Evolutionary conservation across 1,284 basidiomycete species (phyloP), one percentile per base, ranked within the genome.

Genomic region (Ustilago shanxiensis): DNA sequence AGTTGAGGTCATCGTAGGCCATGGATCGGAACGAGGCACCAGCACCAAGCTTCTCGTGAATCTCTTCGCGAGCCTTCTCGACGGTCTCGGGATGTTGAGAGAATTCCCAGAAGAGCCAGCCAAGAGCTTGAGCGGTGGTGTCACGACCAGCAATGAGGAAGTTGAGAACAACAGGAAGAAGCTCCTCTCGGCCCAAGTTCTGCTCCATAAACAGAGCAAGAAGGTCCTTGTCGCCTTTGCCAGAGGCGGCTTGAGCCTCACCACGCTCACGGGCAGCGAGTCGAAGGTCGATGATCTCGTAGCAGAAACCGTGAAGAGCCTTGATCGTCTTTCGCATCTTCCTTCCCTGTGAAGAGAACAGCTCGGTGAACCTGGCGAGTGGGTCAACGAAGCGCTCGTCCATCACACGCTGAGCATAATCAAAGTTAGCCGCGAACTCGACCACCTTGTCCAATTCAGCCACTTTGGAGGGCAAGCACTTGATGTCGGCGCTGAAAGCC

Each of bases 121-220:
- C 51, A 29, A 83, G 76, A 13, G 75, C 62, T 41, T 81, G 78
- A 18, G 81, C 81, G 1, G 81, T 83, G 14, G 81, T 83, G 63
- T 81, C 80, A 3, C 81, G 58, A 82, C 79, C 79, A 16, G 75
- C 72, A 29, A 80, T 72, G 50, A 80, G 39, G 58, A 81, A 79
- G 74, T 79, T 79, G 56, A 79, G 73, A 24, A 83, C 77, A 0
- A 85, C 83, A 7, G 71, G 67, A 1, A 85, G 79, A 35, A 87
- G 67, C 66, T 86, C 80, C 52, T 82, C 68, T 41, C 85, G 84
- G 29, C 67, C 58, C 22, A 66, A 35, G 10, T 69, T 72, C 60
- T 89, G 87, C 22, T 87, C 84, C 62, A 87, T 82, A 80, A 89
- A 89, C 55, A 87, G 86, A 22, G 88, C 88, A 18, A 87, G 85